A percentile compares a stretch with the other conserved stretches of the same genome.
These are phyloP conservation scores for Cladophialophora exuberans DNA, from an alignment of 2,329 filamentous ascomycete species.

Conservation along the genomic window DNA sequence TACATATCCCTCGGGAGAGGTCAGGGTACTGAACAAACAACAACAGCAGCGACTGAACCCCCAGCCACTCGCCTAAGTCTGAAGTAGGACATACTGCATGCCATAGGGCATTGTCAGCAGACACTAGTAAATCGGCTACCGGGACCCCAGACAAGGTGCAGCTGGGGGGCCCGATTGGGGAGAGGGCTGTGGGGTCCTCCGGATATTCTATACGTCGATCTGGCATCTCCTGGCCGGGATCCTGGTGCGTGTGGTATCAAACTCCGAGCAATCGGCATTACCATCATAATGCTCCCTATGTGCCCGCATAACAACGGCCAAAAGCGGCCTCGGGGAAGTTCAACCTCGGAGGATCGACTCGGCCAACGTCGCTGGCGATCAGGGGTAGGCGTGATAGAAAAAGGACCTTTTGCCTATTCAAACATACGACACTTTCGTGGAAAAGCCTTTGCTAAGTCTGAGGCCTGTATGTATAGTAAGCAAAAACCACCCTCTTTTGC, in stretches of 20 bases:
- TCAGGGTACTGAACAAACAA: background rate
- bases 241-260: background rate
- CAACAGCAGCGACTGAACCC: no score
- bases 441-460: background rate
- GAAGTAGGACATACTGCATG: background rate
- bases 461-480: background rate
- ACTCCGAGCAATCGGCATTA: constrained; percentile 8
- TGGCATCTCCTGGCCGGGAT: background rate
- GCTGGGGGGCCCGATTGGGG: background rate
- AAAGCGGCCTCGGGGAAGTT: background rate
- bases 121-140: background rate
- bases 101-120: background rate
- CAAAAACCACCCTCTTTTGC: background rate
- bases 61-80: background rate
- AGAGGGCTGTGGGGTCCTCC: background rate
- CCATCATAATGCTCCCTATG: background rate
- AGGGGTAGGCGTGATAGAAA: background rate
- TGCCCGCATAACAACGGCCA: background rate
- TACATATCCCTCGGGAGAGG: background rate
- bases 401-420: background rate
- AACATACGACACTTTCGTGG: background rate
- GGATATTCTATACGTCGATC: background rate
- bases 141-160: background rate
- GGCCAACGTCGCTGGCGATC: background rate
- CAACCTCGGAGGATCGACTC: background rate